These are phyloP conservation scores for Auxenochlorella pyrenoidosa DNA, from an alignment of 139 green algal genomes.

Conservation along the genomic window DNA sequence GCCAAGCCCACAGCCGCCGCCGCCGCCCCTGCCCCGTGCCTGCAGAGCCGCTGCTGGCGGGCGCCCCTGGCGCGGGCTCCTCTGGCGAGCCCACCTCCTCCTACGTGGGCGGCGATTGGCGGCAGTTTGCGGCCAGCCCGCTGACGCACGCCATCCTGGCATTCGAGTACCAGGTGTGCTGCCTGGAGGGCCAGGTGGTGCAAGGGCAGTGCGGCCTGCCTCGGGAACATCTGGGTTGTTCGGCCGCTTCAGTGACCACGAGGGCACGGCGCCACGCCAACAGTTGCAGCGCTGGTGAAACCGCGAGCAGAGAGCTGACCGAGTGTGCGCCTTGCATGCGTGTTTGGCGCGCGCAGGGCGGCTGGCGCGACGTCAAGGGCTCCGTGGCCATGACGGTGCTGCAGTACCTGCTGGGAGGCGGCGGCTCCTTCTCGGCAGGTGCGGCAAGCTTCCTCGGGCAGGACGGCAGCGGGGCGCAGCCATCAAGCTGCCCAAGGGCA, in stretches of 20 bases:
- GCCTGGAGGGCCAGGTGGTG: not conserved
- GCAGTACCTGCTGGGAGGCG: constrained; percentile 93
- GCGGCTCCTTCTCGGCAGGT: constrained; percentile 89
- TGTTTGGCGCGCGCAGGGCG: constrained; percentile 55
- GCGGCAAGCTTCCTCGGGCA: not conserved
- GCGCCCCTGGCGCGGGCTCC: constrained; percentile 1
- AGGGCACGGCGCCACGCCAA: no score
- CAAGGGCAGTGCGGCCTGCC: no score
- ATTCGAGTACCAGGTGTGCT: constrained; percentile 68
- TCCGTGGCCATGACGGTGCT: constrained; percentile 86
- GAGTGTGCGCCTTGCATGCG: not conserved
- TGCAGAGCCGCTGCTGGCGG: constrained; percentile 75
- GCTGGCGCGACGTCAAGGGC: constrained; percentile 91
- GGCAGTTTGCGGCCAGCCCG: constrained; percentile 44
- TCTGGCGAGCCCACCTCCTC: constrained; percentile 15
- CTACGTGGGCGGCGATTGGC: constrained; percentile 49
- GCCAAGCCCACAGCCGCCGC: no score
- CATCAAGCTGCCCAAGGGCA: not conserved
- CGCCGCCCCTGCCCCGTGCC: constrained; percentile 59
- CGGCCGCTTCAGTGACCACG: no score
- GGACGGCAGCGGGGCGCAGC: not conserved
- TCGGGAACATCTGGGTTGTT: no score
- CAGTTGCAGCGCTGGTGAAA: not conserved
- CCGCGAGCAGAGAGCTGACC: no score
- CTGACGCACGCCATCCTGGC: constrained; percentile 74